Evolutionary conservation across 2,329 filamentous ascomycete genomes (phyloP), one percentile per base, ranked within the genome.

Genomic region (Chaetomium sp.): DNA sequence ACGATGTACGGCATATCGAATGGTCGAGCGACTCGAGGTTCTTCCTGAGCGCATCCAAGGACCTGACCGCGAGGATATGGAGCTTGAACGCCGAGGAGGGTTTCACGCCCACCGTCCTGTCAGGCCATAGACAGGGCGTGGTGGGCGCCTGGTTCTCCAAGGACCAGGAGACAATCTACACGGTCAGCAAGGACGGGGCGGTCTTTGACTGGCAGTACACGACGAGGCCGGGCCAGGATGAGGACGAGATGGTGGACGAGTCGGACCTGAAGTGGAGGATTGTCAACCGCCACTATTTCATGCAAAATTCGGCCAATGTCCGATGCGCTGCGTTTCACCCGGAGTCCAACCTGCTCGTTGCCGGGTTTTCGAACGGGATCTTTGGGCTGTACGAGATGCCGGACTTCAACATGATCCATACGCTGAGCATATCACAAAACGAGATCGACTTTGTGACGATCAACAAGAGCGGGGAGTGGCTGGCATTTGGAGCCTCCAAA

Each of bases 11-110:
- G 60, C 86, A 86, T 69, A 88, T 99, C 54, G 87, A 95, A 68
- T 99, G 95, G 94, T 97, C 94, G 7, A 87, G 84, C 70, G 95
- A 99, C 73, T 96, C 92, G 10, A 81, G 94, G 33, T 99, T 99
- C 76, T 92, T 99, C 70, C 78, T 99, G 53, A 96, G 87, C 59
- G 82, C 92, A 3, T 92, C 91, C 14, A 96, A 91, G 69, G 94
- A 99, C 67, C 73, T 97, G 71, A 97, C 91, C 0, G 87, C 89
- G 41, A 83, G 91, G 68, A 89, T 99, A 83, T 99, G 92, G 92
- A 97, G 91, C 69, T 75, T 96, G 62, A 81, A 95, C 63, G 80
- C 85, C 1, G 90, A 96, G 66, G 88, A 92, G 58, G 89, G 87
- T 1, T 97, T 97, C 71, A 83, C 85, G 49, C 91, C 92, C 0